Percentiles rank a stretch among this genome's conserved stretches.
phyloP scores from a whole-genome alignment of 805 yeast genomes.

The Kluyveromyces nonfermentans region DNA sequence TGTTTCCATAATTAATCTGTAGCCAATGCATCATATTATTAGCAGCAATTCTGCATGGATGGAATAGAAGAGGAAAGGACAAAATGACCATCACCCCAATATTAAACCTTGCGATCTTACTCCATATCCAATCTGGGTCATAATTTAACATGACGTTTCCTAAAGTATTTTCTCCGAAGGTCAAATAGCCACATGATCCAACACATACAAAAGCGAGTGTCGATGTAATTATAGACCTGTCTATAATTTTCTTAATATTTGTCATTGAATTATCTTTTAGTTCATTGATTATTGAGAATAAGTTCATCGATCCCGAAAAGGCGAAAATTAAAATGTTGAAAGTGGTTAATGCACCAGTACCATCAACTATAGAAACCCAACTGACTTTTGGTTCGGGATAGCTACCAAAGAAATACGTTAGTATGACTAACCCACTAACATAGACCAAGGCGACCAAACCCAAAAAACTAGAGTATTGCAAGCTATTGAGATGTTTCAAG shows the following conservation, averaged over 20 bases:
- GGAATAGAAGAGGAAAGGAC: slow-evolving; percentile 71
- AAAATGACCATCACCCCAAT: slow-evolving; percentile 65
- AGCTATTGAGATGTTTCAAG: slow-evolving; percentile 53
- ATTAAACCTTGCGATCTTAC: slow-evolving; percentile 48
- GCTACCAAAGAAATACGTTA: slow-evolving; percentile 37
- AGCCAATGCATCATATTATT: slow-evolving; percentile 55
- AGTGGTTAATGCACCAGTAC: slow-evolving; percentile 44
- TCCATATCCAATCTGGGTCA: slow-evolving; percentile 39
- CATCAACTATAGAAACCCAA: slow-evolving; percentile 34
- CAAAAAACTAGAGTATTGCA: slow-evolving; percentile 61
- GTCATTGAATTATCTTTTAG: slow-evolving; percentile 43
- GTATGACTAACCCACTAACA: slow-evolving; percentile 45
- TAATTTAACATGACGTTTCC: slow-evolving; percentile 70
- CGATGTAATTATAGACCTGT: slow-evolving; percentile 43
- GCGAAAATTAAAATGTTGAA: slow-evolving; percentile 73
- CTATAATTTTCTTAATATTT: slow-evolving; percentile 38
- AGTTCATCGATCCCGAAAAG: slow-evolving; percentile 73
- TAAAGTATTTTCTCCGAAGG: slow-evolving; percentile 54
- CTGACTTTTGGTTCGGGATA: slow-evolving; percentile 33
- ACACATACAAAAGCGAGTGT: slow-evolving; percentile 50
- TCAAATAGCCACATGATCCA: slow-evolving; percentile 61
- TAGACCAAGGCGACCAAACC: slow-evolving; percentile 61
- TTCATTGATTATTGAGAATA: slow-evolving; percentile 69
- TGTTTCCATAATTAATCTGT: slow-evolving; percentile 12
- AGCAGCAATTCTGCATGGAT: slow-evolving; percentile 67